Evolutionary conservation across 495 filamentous ascomycete genomes (phyloP).

Genomic region (Aspergillus nanangensis): DNA sequence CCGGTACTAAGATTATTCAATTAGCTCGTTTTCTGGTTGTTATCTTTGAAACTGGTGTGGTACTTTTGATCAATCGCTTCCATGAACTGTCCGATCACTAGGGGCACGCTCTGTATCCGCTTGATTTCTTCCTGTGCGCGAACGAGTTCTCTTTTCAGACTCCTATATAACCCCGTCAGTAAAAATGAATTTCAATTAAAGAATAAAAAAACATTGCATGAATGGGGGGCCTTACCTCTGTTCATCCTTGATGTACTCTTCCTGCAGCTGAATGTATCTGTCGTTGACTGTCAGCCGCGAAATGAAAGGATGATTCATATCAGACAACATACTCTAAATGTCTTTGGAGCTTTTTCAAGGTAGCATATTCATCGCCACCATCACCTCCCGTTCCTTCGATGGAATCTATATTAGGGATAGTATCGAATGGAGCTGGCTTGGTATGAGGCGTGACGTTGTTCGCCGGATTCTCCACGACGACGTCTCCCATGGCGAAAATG

Average conservation of each 20-base stretch:
- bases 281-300: slow-evolving; percentile 24
- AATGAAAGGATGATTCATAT: background rate
- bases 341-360: slow-evolving; percentile 89
- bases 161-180: slow-evolving; percentile 46
- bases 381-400: slow-evolving; percentile 79
- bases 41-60: too few relatives aligned
- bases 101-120: slow-evolving; percentile 93
- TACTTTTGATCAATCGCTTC: slow-evolving; percentile 99
- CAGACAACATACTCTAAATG: slow-evolving; percentile 72
- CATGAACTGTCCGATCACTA: slow-evolving; percentile 99
- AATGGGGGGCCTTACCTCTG: slow-evolving; percentile 69
- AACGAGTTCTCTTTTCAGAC: slow-evolving; percentile 93
- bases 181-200: too few relatives aligned
- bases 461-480: slow-evolving; percentile 73
- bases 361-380: slow-evolving; percentile 87
- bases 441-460: slow-evolving; percentile 69
- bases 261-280: slow-evolving; percentile 94
- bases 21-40: too few relatives aligned
- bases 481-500: slow-evolving; percentile 64
- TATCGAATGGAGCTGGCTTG: slow-evolving; percentile 70
- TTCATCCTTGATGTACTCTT: slow-evolving; percentile 99
- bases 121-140: slow-evolving; percentile 99
- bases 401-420: slow-evolving; percentile 83
- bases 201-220: too few relatives aligned
- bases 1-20: slow-evolving; percentile 92